Evolutionary conservation across 2,329 filamentous ascomycete genomes (phyloP).

Genomic region (Mycogone perniciosa): DNA sequence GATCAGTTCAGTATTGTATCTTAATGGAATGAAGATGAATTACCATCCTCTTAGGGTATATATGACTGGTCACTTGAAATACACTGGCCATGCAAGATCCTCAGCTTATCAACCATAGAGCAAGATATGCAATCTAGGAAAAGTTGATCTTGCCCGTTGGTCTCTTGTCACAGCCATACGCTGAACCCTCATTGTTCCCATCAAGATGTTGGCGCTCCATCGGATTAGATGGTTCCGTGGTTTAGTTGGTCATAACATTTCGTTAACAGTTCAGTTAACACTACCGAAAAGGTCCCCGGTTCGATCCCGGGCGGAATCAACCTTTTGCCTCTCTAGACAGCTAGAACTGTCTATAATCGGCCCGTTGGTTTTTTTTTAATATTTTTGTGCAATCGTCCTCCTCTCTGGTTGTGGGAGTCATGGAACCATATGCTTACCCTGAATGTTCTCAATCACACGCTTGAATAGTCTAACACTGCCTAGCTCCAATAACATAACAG

Average conservation of each 20-base stretch:
- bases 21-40: slow-evolving; percentile 4
- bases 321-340: slow-evolving; percentile 6
- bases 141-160: no score
- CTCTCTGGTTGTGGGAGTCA: no score
- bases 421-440: no score
- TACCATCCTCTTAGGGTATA: background rate
- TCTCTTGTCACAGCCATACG: no score
- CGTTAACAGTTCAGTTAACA: slow-evolving; percentile 25
- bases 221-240: slow-evolving; percentile 26
- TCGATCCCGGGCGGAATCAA: slow-evolving; percentile 34
- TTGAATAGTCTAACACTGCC: no score
- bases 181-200: background rate
- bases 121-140: no score
- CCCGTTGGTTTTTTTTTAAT: background rate
- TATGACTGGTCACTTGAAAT: no score
- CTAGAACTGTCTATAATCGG: background rate
- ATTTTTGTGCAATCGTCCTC: background rate
- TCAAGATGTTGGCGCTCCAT: background rate
- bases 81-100: no score
- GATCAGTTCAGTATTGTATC: background rate
- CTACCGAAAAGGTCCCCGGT: slow-evolving; percentile 34
- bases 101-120: no score
- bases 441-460: no score
- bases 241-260: slow-evolving; percentile 37
- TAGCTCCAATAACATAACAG: no score